Percentiles rank a stretch among this genome's conserved stretches.
Evolutionary conservation across 306 rosid genomes (phyloP).

Genomic region (Vigna trinervia): DNA sequence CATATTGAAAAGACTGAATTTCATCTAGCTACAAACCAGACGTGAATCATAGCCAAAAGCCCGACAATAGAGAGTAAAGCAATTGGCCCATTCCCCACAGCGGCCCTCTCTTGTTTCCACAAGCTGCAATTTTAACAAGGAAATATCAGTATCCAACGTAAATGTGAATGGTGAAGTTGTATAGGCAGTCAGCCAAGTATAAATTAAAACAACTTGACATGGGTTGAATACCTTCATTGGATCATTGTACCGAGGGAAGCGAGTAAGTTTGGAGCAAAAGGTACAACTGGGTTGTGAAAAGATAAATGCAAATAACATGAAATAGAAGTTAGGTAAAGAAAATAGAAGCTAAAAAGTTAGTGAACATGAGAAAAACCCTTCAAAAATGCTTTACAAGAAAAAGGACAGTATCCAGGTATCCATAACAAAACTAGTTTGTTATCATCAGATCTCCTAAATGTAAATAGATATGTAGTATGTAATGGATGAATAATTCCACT

Average conservation of each 20-base stretch:
- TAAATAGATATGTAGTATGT: slow-evolving; percentile 11
- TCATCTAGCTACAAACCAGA: slow-evolving; percentile 60
- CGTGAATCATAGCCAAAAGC: slow-evolving; percentile 94
- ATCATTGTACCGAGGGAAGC: slow-evolving; percentile 93
- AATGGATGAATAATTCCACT: slow-evolving; percentile 23
- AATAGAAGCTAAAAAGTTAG: slow-evolving; percentile 14
- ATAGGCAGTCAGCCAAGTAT: slow-evolving; percentile 22
- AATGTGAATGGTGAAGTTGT: slow-evolving; percentile 26
- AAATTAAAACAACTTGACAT: slow-evolving; percentile 9
- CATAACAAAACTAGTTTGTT: slow-evolving; percentile 12
- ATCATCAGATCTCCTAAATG: slow-evolving; percentile 16
- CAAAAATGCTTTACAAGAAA: slow-evolving; percentile 24
- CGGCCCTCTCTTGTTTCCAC: slow-evolving; percentile 95
- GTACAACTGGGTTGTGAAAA: slow-evolving; percentile 65
- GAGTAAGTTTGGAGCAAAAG: slow-evolving; percentile 60
- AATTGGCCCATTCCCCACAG: slow-evolving; percentile 99
- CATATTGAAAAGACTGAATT: slow-evolving; percentile 33
- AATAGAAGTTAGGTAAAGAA: slow-evolving; percentile 33
- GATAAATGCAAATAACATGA: slow-evolving; percentile 30
- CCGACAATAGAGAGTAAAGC: slow-evolving; percentile 93
- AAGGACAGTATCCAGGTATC: slow-evolving; percentile 10
- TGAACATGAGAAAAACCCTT: slow-evolving; percentile 26
- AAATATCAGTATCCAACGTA: slow-evolving; percentile 13
- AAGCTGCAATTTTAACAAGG: slow-evolving; percentile 64
- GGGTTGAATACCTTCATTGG: slow-evolving; percentile 71